Evolutionary conservation across 2,329 filamentous ascomycete species (phyloP).

Genomic region (Nothopassalora personata): DNA sequence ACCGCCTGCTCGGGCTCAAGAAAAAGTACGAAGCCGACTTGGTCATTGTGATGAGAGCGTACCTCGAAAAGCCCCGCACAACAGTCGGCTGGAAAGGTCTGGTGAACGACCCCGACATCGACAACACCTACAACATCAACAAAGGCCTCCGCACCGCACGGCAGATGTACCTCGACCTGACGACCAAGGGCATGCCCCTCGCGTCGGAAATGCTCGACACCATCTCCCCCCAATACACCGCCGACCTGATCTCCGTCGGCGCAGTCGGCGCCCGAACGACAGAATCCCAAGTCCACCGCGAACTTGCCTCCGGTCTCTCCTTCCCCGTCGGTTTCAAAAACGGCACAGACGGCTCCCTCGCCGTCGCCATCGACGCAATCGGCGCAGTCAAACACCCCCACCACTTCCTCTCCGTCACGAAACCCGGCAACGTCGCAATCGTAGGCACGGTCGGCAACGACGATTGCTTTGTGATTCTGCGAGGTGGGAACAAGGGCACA

Average conservation of each 20-base stretch:
- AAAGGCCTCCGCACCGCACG: constrained; percentile 84
- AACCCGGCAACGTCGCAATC: constrained; percentile 90
- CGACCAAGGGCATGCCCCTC: constrained; percentile 86
- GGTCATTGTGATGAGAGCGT: constrained; percentile 93
- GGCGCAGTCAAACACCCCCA: constrained; percentile 87
- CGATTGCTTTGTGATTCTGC: constrained; percentile 93
- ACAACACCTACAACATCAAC: constrained; percentile 98
- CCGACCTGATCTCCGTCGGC: constrained; percentile 84
- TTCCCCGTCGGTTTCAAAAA: constrained; percentile 99
- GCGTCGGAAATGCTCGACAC: constrained; percentile 98
- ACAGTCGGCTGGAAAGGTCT: constrained; percentile 98
- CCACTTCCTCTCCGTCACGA: constrained; percentile 95
- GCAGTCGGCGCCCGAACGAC: constrained; percentile 95
- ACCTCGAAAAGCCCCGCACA: constrained; percentile 96
- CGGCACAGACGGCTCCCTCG: constrained; percentile 85
- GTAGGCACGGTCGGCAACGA: constrained; percentile 92
- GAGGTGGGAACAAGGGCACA: constrained; percentile 86
- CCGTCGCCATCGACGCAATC: constrained; percentile 91
- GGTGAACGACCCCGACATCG: constrained; percentile 97
- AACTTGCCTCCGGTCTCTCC: constrained; percentile 85
- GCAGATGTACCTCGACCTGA: constrained; percentile 90
- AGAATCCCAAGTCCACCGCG: constrained; percentile 90
- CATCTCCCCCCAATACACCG: constrained; percentile 93
- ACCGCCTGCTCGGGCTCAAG: constrained; percentile 71
- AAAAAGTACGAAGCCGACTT: constrained; percentile 86